phyloP scores from a whole-genome alignment of 768 basidiomycete species.

The Infundibulicybe gibba region DNA sequence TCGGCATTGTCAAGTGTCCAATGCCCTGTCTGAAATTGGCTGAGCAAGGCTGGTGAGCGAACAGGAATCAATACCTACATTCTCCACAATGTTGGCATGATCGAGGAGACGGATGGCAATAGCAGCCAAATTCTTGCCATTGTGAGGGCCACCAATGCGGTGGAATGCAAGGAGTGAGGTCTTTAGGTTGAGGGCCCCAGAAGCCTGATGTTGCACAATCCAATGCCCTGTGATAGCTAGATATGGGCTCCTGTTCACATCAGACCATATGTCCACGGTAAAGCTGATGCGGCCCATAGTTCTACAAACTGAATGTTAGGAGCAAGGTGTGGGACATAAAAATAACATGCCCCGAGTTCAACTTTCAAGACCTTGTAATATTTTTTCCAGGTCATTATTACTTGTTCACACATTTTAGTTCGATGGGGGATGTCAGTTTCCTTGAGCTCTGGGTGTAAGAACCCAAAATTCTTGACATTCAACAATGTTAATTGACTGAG shows the following conservation, averaged over 20 bases:
- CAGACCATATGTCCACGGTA: constrained; percentile 32
- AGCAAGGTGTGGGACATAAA: not conserved
- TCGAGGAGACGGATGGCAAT: too few relatives aligned
- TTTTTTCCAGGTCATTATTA: constrained; percentile 17
- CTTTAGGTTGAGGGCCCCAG: too few relatives aligned
- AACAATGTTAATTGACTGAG: constrained; percentile 32
- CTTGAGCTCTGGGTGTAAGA: constrained; percentile 14
- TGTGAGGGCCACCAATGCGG: too few relatives aligned
- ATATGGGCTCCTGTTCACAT: constrained; percentile 16
- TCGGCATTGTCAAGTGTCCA: constrained; percentile 33
- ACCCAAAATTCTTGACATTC: constrained; percentile 23
- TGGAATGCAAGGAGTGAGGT: too few relatives aligned
- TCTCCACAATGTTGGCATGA: too few relatives aligned
- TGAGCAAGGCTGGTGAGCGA: too few relatives aligned
- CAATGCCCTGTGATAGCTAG: constrained; percentile 31
- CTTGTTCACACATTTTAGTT: constrained; percentile 21
- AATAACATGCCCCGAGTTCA: constrained; percentile 17
- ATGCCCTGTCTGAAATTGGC: constrained; percentile 8
- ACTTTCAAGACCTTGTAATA: constrained; percentile 13
- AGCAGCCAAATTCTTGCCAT: too few relatives aligned
- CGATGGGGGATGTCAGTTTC: constrained; percentile 31
- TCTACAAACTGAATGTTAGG: constrained; percentile 10
- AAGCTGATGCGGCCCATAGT: constrained; percentile 23
- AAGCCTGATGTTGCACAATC: not conserved
- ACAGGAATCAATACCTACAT: too few relatives aligned